phyloP scores from a whole-genome alignment of 2,329 filamentous ascomycete genomes.

The Diplocarpon rosae region DNA sequence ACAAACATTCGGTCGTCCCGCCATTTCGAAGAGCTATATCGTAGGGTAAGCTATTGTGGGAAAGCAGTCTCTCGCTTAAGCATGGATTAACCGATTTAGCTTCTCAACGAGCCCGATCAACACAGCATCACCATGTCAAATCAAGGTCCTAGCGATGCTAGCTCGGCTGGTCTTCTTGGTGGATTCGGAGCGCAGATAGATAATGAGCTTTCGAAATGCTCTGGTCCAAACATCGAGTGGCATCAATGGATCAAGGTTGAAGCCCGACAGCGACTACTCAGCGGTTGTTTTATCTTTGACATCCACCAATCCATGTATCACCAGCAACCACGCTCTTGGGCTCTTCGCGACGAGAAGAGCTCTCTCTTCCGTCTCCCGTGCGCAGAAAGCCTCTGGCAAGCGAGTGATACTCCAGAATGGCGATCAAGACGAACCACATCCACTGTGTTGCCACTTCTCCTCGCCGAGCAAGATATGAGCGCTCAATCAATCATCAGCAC shows the following conservation, averaged over 20 bases:
- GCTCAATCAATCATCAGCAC: slow-evolving; percentile 5
- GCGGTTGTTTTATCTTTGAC: slow-evolving; percentile 46
- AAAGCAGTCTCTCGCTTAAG: background rate
- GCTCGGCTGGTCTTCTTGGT: slow-evolving; percentile 14
- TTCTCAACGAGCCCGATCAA: slow-evolving; percentile 14
- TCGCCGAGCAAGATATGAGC: slow-evolving; percentile 9
- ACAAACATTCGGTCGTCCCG: slow-evolving; percentile 18
- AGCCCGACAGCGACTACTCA: slow-evolving; percentile 41
- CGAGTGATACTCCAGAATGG: slow-evolving; percentile 37
- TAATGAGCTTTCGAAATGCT: slow-evolving; percentile 1
- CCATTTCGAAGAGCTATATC: slow-evolving; percentile 22
- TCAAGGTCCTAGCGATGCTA: slow-evolving; percentile 9
- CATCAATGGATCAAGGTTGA: slow-evolving; percentile 41
- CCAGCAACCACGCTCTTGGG: slow-evolving; percentile 32
- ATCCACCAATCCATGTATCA: slow-evolving; percentile 42
- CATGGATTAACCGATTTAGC: slow-evolving; percentile 8
- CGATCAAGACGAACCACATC: slow-evolving; percentile 18
- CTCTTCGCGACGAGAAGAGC: slow-evolving; percentile 7
- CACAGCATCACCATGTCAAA: slow-evolving; percentile 6
- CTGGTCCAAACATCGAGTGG: slow-evolving; percentile 30
- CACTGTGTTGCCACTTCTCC: slow-evolving; percentile 10
- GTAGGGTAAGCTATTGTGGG: slow-evolving; percentile 15
- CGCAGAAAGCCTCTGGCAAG: slow-evolving; percentile 39
- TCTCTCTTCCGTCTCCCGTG: slow-evolving; percentile 17
- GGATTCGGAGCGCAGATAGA: slow-evolving; percentile 11